Evolutionary conservation across 1,284 basidiomycete genomes (phyloP).

Genomic region (Ustilago vetiveriae): DNA sequence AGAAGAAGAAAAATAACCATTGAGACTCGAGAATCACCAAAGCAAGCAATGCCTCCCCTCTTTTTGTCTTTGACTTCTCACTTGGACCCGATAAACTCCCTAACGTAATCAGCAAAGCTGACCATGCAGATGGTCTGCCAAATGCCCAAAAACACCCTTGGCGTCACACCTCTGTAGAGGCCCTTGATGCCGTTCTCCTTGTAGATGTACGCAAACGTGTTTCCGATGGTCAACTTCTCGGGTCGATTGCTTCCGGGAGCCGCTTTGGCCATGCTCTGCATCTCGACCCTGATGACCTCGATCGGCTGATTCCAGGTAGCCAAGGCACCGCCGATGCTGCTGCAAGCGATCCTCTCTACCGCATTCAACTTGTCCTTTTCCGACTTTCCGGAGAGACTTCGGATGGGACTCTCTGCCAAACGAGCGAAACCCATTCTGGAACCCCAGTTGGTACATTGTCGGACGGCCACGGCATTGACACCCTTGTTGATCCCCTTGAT

Average conservation of each 20-base stretch:
- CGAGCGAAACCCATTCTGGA: conserved; percentile 97
- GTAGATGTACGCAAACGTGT: conserved; percentile 92
- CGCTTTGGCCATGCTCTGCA: conserved; percentile 97
- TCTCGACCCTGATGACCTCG: conserved; percentile 95
- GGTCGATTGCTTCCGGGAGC: conserved; percentile 79
- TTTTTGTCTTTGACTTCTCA: conserved; percentile 4
- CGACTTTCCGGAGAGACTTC: conserved; percentile 77
- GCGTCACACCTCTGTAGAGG: conserved; percentile 95
- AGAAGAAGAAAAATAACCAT: too few species aligned
- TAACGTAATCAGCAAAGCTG: conserved; percentile 90
- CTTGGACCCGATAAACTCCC: conserved; percentile 50
- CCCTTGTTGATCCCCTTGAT: conserved; percentile 98
- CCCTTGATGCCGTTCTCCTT: conserved; percentile 95
- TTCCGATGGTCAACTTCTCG: conserved; percentile 83
- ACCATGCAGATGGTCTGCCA: conserved; percentile 99
- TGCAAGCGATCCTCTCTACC: conserved; percentile 86
- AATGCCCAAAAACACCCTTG: conserved; percentile 92
- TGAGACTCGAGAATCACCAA: too few species aligned
- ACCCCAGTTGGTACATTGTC: conserved; percentile 99
- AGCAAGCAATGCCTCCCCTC: too few species aligned
- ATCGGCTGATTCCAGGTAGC: conserved; percentile 99
- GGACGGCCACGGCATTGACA: conserved; percentile 92
- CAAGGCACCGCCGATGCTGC: conserved; percentile 89
- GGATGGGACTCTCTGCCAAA: conserved; percentile 84
- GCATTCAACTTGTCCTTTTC: conserved; percentile 81